Conservation (phyloP, 768 basidiomycete genomes). For the Serpula lacrymans region DNA sequence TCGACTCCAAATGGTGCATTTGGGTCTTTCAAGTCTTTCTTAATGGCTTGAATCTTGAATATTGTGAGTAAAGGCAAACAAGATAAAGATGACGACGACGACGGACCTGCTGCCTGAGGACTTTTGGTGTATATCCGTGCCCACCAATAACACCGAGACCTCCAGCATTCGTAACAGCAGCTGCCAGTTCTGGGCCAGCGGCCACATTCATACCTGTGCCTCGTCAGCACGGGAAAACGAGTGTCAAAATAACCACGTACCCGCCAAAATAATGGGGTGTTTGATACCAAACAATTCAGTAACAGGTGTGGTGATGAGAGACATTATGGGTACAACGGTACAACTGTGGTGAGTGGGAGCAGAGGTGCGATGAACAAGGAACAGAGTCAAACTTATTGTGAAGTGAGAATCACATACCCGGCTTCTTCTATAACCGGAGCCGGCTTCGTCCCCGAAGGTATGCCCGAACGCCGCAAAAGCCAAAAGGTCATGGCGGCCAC, state of each 20-base stretch:
- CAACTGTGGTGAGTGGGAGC: too few relatives aligned
- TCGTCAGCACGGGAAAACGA: background rate
- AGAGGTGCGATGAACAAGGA: background rate
- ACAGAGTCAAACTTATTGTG: conserved; percentile 2
- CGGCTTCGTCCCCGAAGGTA: too few relatives aligned
- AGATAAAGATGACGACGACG: background rate
- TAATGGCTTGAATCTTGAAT: conserved; percentile 64
- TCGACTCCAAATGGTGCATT: conserved; percentile 90
- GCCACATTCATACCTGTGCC: conserved; percentile 60
- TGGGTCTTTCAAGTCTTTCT: conserved; percentile 68
- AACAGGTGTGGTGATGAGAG: conserved; percentile 75
- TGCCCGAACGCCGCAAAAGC: too few relatives aligned
- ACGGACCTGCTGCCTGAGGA: conserved; percentile 71
- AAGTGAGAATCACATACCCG: background rate
- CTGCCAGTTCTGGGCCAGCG: conserved; percentile 80
- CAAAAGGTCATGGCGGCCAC: too few relatives aligned
- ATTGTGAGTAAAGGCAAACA: conserved; percentile 13
- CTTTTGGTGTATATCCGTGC: conserved; percentile 79
- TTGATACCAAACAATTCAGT: conserved; percentile 86
- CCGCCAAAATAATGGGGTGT: conserved; percentile 86
- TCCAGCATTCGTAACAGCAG: conserved; percentile 92
- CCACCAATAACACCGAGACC: conserved; percentile 93
- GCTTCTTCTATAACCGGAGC: too few relatives aligned
- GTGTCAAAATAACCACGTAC: conserved; percentile 28
- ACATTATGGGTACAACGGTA: conserved; percentile 45